These are phyloP conservation scores for Ogataea trehaloabstinens DNA, from an alignment of 805 yeast species.

Conservation along the genomic window DNA sequence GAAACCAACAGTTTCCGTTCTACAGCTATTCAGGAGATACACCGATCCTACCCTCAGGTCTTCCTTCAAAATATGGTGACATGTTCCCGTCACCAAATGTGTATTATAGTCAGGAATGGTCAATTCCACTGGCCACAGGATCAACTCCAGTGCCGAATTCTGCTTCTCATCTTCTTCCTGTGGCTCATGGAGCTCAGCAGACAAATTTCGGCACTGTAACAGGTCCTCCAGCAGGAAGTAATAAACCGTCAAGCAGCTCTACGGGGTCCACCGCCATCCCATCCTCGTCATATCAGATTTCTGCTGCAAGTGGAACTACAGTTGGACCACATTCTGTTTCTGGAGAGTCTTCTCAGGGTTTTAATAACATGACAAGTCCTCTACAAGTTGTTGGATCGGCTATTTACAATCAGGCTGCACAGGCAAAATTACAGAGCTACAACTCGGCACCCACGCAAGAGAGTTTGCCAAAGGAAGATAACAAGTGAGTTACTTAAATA, in stretches of 20 bases:
- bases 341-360: conserved; percentile 7
- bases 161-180: conserved; percentile 24
- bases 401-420: conserved; percentile 21
- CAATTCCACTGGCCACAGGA: conserved; percentile 42
- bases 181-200: conserved; percentile 13
- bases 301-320: background rate
- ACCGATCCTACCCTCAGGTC: conserved; percentile 66
- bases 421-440: conserved; percentile 15
- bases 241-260: background rate
- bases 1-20: conserved; percentile 12
- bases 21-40: conserved; percentile 40
- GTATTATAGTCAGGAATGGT: conserved; percentile 63
- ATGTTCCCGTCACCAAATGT: conserved; percentile 80
- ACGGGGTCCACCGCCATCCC: conserved; percentile 3
- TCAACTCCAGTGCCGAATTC: conserved; percentile 38
- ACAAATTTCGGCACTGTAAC: conserved; percentile 18
- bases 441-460: no score
- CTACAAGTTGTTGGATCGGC: conserved; percentile 27
- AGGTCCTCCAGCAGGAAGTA: conserved; percentile 6
- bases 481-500: no score
- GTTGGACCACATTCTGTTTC: background rate
- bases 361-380: conserved; percentile 20
- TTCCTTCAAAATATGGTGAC: conserved; percentile 74
- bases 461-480: no score
- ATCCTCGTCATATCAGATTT: conserved; percentile 1